Evolutionary conservation across 208 protist genomes (phyloP).

Genomic region (Trypanosoma theileri): DNA sequence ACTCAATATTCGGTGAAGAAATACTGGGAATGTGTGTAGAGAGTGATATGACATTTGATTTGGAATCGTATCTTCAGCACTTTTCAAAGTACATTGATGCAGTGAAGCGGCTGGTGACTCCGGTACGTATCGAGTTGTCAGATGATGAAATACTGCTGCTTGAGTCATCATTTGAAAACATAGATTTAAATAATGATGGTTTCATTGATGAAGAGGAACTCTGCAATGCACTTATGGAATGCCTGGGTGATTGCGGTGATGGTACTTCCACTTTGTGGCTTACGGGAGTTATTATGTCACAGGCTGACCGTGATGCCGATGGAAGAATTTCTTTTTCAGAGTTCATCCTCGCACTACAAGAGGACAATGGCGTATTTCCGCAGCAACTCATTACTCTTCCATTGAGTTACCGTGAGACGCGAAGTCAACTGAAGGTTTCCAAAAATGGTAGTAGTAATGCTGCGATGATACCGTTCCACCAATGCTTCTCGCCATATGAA

Average conservation of each 20-base stretch:
- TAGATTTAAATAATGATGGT: slow-evolving; percentile 22
- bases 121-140: slow-evolving; percentile 9
- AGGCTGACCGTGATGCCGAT: slow-evolving; percentile 16
- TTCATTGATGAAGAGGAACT: slow-evolving; percentile 17
- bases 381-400: slow-evolving; percentile 1
- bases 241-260: background rate
- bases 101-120: slow-evolving; percentile 5
- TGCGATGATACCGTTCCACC: background rate
- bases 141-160: slow-evolving; percentile 21
- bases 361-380: slow-evolving; percentile 19
- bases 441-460: background rate
- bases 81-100: slow-evolving; percentile 4
- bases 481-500: slow-evolving; percentile 2
- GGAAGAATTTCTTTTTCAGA: slow-evolving; percentile 19
- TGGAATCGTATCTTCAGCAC: slow-evolving; percentile 10
- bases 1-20: background rate
- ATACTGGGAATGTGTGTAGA: background rate
- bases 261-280: slow-evolving; percentile 1
- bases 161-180: slow-evolving; percentile 15
- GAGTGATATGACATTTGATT: background rate
- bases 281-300: slow-evolving; percentile 17
- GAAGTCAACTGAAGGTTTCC: background rate
- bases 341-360: slow-evolving; percentile 23
- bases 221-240: background rate
- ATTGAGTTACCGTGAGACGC: background rate